Percentiles rank a stretch among this genome's conserved stretches.
These are phyloP conservation scores for Epithele typhae DNA, from an alignment of 768 basidiomycete genomes.

Conservation along the genomic window DNA sequence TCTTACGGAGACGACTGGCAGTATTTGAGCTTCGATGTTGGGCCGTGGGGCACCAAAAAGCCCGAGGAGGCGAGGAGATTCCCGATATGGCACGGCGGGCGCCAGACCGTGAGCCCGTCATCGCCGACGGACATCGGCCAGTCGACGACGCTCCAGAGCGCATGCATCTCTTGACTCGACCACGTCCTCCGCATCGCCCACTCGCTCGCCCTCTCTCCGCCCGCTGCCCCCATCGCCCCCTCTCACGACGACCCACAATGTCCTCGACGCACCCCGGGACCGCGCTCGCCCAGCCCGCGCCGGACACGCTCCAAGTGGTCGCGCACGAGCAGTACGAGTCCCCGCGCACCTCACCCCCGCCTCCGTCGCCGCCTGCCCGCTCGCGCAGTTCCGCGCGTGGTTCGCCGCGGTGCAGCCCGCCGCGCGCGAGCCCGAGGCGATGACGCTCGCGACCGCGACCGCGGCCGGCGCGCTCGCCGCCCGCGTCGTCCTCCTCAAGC, in stretches of 20 bases:
- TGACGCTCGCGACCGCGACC: conserved; percentile 76
- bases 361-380: conserved; percentile 60
- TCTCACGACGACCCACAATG: conserved; percentile 3
- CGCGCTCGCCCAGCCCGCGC: conserved; percentile 39
- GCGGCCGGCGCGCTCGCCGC: conserved; percentile 75
- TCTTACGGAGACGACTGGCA: too few species aligned
- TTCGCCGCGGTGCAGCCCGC: conserved; percentile 63
- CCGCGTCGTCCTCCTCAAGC: conserved; percentile 88
- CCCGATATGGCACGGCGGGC: too few species aligned
- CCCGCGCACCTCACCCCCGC: conserved; percentile 59
- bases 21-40: too few species aligned
- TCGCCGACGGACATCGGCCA: too few species aligned
- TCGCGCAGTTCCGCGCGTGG: conserved; percentile 86
- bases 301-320: conserved; percentile 61
- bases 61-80: too few species aligned
- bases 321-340: conserved; percentile 75
- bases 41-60: too few species aligned
- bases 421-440: conserved; percentile 86
- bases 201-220: background rate
- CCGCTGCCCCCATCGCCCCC: background rate
- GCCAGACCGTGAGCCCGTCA: too few species aligned
- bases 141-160: too few species aligned
- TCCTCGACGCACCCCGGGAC: conserved; percentile 1
- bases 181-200: too few species aligned
- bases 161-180: too few species aligned